phyloP scores from a whole-genome alignment of 2,329 filamentous ascomycete genomes.

The Ophiostoma fasciatum region DNA sequence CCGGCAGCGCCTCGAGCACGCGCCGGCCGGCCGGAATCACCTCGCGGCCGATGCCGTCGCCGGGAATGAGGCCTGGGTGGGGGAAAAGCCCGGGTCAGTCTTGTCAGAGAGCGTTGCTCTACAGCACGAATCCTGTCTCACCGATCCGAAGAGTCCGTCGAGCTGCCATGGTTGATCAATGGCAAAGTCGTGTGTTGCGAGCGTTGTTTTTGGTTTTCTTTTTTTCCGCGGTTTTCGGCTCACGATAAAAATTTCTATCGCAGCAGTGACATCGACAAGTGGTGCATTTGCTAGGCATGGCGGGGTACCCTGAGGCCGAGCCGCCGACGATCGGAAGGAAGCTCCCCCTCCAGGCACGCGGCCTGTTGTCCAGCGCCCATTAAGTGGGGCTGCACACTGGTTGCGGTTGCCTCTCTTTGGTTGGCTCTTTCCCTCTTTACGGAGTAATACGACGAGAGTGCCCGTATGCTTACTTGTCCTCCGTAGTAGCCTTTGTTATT shows the following conservation, averaged over 20 bases:
- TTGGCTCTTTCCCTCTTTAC: no score
- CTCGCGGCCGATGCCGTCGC: conserved; percentile 96
- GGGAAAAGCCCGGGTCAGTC: background rate
- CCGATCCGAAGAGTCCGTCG: conserved; percentile 49
- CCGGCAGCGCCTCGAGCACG: conserved; percentile 80
- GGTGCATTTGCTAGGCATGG: no score
- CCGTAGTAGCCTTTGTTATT: no score
- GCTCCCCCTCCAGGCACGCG: no score
- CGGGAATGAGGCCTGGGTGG: conserved; percentile 72
- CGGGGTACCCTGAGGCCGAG: background rate
- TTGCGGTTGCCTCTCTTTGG: no score
- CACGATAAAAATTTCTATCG: background rate
- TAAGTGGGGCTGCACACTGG: no score
- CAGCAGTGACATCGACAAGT: no score
- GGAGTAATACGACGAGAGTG: no score
- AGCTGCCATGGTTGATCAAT: conserved; percentile 39
- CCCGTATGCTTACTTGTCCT: no score
- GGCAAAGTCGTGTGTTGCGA: conserved; percentile 10
- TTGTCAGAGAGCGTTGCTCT: no score
- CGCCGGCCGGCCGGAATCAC: conserved; percentile 91
- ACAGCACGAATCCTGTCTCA: conserved; percentile 27
- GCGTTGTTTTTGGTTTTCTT: background rate
- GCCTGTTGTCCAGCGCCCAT: no score
- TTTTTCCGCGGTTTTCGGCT: background rate
- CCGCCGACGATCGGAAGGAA: no score